Evolutionary conservation across 2,329 filamentous ascomycete genomes (phyloP).

Genomic region (Waltergamsia citrina): DNA sequence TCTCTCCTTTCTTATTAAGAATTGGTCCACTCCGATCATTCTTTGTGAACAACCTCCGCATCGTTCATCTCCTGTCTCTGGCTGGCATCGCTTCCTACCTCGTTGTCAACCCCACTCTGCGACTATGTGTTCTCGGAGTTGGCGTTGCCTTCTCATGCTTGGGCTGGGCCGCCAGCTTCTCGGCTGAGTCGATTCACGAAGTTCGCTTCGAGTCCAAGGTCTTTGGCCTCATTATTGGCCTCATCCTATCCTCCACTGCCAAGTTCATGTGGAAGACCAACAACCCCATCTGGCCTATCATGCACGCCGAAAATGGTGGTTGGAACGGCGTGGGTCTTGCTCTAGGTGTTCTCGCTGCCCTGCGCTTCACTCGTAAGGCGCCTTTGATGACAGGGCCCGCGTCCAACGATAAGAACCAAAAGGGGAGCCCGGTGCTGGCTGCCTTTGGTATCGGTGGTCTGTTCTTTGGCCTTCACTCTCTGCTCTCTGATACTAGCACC

Average conservation of each 20-base stretch:
- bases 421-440: constrained; percentile 60
- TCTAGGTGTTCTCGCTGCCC: constrained; percentile 64
- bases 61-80: constrained; percentile 69
- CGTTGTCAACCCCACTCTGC: constrained; percentile 59
- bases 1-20: constrained; percentile 71
- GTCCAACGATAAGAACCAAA: constrained; percentile 31
- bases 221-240: constrained; percentile 69
- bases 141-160: constrained; percentile 73
- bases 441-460: constrained; percentile 74
- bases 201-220: constrained; percentile 73
- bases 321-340: constrained; percentile 79
- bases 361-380: constrained; percentile 63
- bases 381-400: constrained; percentile 32
- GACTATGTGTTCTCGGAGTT: constrained; percentile 74
- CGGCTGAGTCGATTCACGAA: constrained; percentile 65
- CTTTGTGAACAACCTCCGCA: constrained; percentile 57
- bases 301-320: constrained; percentile 83
- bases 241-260: constrained; percentile 76
- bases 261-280: constrained; percentile 94
- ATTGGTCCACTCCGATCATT: constrained; percentile 60
- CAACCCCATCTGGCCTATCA: constrained; percentile 93
- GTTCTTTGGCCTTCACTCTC: constrained; percentile 82
- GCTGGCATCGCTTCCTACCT: constrained; percentile 72
- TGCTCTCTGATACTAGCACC: constrained; percentile 93
- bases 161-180: constrained; percentile 76